Evolutionary conservation across 306 rosid species (phyloP), one percentile per base, ranked within the genome.

Genomic region (Astragalus membranaceus): DNA sequence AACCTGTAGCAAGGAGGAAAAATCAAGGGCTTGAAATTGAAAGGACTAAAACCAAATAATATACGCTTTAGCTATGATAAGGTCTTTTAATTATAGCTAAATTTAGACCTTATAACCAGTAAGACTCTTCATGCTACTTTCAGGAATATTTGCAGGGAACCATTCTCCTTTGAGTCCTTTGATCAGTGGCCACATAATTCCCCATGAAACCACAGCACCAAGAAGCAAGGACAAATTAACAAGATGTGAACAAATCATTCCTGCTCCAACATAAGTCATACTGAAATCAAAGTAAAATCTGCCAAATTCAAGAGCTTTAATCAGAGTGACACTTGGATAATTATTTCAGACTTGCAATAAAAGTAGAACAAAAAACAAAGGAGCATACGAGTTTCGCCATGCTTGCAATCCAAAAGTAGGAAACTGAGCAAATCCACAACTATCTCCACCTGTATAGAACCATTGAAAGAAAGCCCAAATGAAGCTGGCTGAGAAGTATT

Each of bases 231-330:
- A 91, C 60, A 95, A 79, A 81, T 95, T 95, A 57, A 95, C 99
- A 13, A 95, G 88, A 79, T 91, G 96, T 50, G 99, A 87, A 65
- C 99, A 95, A 41, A 95, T 95, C 99, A 95, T 95, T 75, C 99
- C 99, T 3, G 99, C 99, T 81, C 99, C 99, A 7, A 95, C 87
- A 29, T 95, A 95, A 10, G 99, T 95, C 95, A 89, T 82, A 65
- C 99, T 95, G 81, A 87, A 95, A 76, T 95, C 99, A 29, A 91
- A 95, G 90, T 89, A 95, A 69, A 95, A 95, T 76, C 99, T 95
- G 96, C 88, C 67, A 57, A 75, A 73, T 72, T 63, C 71, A 51
- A 72, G 42, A 0, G 8, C 37, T 37, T 33, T 49, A 70, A 69
- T 82, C 81, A 87, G n/a, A 87, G n/a, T 55, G 52, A 66, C 56